Evolutionary conservation across 176 grass and related monocot genomes (phyloP).

Genomic region (Paspalum vaginatum): DNA sequence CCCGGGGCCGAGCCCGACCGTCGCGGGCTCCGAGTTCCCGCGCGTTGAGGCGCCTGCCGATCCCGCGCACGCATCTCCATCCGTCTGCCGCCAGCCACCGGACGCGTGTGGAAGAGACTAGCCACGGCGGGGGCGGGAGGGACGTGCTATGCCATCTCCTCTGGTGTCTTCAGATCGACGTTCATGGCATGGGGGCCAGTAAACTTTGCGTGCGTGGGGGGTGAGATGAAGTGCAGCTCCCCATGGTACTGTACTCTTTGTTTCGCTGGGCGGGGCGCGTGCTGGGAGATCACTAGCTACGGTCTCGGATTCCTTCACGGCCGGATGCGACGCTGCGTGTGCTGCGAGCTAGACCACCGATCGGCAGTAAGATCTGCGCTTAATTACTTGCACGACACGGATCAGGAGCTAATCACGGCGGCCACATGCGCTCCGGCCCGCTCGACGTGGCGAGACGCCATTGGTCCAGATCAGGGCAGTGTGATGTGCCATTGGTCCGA

Average conservation of each 20-base stretch:
- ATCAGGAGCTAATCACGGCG: slow-evolving; percentile 4
- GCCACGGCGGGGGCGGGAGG: too few species aligned
- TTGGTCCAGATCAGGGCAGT: too few species aligned
- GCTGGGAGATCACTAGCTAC: slow-evolving; percentile 24
- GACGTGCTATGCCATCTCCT: too few species aligned
- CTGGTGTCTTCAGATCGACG: slow-evolving; percentile 27
- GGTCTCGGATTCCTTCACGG: slow-evolving; percentile 40
- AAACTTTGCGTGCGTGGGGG: neutral
- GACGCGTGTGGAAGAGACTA: neutral
- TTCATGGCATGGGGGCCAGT: neutral
- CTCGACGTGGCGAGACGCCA: neutral
- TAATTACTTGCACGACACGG: slow-evolving; percentile 29
- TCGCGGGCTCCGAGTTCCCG: neutral
- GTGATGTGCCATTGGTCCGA: neutral
- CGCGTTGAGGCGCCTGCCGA: slow-evolving; percentile 33
- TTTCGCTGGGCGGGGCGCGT: slow-evolving; percentile 10
- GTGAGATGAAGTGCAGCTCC: slow-evolving; percentile 1
- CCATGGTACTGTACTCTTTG: neutral
- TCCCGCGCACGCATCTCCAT: neutral
- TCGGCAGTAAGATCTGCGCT: neutral
- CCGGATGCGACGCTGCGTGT: neutral
- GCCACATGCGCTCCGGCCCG: too few species aligned
- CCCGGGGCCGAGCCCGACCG: neutral
- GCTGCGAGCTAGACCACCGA: neutral
- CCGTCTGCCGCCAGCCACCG: neutral